Evolutionary conservation across 2,329 filamentous ascomycete species (phyloP).

Genomic region (Penicillium italicum): DNA sequence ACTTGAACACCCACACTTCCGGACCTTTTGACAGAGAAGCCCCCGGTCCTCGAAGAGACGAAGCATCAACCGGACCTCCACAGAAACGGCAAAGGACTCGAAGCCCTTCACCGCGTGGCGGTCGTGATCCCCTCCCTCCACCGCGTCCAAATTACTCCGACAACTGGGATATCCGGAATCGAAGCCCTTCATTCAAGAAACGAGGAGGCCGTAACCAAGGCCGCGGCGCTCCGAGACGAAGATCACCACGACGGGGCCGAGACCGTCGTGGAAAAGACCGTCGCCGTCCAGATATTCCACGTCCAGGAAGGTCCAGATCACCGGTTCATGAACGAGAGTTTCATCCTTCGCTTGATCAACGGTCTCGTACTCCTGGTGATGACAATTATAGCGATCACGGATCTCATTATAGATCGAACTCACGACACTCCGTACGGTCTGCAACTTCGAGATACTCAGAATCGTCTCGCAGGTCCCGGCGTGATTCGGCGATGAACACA

Average conservation of each 20-base stretch:
- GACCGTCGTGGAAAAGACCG: conserved; percentile 32
- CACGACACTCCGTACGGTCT: conserved; percentile 35
- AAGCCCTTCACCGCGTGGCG: conserved; percentile 39
- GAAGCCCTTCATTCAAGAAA: conserved; percentile 35
- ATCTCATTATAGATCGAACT: conserved; percentile 33
- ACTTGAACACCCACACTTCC: conserved; percentile 17
- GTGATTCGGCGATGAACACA: conserved; percentile 26
- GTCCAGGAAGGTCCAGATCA: conserved; percentile 32
- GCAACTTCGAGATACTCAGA: conserved; percentile 30
- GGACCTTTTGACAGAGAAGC: conserved; percentile 23
- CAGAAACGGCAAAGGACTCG: conserved; percentile 41
- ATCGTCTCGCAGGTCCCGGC: conserved; percentile 24
- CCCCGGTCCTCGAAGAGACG: conserved; percentile 25
- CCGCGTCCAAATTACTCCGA: conserved; percentile 30
- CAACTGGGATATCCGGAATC: conserved; percentile 37
- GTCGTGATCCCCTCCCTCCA: conserved; percentile 15
- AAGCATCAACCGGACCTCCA: conserved; percentile 31
- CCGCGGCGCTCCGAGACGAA: conserved; percentile 32
- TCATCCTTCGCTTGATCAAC: conserved; percentile 26
- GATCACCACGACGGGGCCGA: conserved; percentile 35
- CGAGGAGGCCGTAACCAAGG: conserved; percentile 34
- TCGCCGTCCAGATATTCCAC: conserved; percentile 27
- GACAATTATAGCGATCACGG: conserved; percentile 26
- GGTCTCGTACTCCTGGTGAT: conserved; percentile 28
- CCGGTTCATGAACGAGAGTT: conserved; percentile 28